Percentiles rank a stretch among this genome's conserved stretches.
These are phyloP conservation scores for Cynara cardunculus DNA, from an alignment of 129 eudicot genomes.

Conservation along the genomic window DNA sequence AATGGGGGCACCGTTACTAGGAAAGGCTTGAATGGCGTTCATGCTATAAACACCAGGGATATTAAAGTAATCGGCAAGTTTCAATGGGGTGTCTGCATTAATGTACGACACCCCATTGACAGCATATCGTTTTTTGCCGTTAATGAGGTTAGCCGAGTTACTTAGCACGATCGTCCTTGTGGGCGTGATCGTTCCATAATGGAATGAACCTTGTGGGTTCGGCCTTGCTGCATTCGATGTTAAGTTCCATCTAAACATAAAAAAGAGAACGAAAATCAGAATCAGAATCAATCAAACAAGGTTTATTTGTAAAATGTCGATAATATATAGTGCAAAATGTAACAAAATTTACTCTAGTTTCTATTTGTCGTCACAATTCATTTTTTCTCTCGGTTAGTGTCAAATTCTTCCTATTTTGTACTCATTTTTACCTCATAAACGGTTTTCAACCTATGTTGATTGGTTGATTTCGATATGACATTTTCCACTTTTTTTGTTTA, in stretches of 20 bases:
- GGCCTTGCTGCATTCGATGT: conserved; percentile 98
- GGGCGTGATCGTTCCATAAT: conserved; percentile 65
- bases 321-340: neutral
- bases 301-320: neutral
- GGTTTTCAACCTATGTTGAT: too few species aligned
- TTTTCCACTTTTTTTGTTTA: too few species aligned
- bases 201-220: conserved; percentile 94
- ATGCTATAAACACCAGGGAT: conserved; percentile 76
- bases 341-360: too few species aligned
- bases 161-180: conserved; percentile 62
- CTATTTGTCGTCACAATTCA: too few species aligned
- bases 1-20: conserved; percentile 42
- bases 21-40: conserved; percentile 56
- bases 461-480: too few species aligned
- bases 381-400: too few species aligned
- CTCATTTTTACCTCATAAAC: too few species aligned
- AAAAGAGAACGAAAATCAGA: neutral
- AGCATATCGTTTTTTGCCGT: conserved; percentile 76
- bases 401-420: too few species aligned
- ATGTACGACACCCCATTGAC: conserved; percentile 77
- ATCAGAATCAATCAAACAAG: neutral
- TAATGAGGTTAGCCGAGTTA: conserved; percentile 63
- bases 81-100: conserved; percentile 82
- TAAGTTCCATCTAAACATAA: conserved; percentile 67
- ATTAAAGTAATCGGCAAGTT: conserved; percentile 90